Conservation (phyloP, 2,329 filamentous ascomycete species). For the Fusarium camptoceras region DNA sequence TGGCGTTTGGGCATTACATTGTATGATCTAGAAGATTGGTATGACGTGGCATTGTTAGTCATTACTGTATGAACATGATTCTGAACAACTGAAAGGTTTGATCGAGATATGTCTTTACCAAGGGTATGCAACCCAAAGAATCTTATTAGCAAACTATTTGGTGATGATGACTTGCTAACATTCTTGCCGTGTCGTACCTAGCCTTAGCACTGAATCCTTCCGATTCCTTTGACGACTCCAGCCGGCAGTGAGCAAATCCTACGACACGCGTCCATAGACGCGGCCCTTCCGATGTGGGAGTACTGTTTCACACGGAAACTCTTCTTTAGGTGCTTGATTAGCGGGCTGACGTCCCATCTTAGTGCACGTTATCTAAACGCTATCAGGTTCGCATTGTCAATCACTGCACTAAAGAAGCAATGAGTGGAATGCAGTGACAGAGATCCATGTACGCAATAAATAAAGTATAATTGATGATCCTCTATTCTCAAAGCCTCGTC, state of each 20-base stretch:
- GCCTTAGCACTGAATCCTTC: background rate
- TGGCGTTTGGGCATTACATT: constrained; percentile 35
- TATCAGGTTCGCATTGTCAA: background rate
- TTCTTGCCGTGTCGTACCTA: background rate
- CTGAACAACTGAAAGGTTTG: background rate
- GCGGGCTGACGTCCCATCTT: background rate
- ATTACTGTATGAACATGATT: constrained; percentile 33
- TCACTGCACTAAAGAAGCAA: background rate
- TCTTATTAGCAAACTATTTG: accelerated
- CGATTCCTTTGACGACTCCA: background rate
- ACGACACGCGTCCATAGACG: background rate
- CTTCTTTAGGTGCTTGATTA: background rate
- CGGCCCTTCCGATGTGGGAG: too few species aligned
- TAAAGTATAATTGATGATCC: background rate
- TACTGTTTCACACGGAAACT: background rate
- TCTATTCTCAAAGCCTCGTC: background rate
- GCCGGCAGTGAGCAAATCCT: background rate
- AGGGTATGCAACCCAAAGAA: too few species aligned
- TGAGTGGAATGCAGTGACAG: background rate
- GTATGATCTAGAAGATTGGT: constrained; percentile 38
- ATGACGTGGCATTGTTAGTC: constrained; percentile 19
- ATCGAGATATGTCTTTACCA: too few species aligned
- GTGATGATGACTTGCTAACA: background rate
- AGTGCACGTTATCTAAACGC: background rate
- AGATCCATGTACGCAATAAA: background rate